Evolutionary conservation across 257 asterid species (phyloP).

Genomic region (Echites panduratus): DNA sequence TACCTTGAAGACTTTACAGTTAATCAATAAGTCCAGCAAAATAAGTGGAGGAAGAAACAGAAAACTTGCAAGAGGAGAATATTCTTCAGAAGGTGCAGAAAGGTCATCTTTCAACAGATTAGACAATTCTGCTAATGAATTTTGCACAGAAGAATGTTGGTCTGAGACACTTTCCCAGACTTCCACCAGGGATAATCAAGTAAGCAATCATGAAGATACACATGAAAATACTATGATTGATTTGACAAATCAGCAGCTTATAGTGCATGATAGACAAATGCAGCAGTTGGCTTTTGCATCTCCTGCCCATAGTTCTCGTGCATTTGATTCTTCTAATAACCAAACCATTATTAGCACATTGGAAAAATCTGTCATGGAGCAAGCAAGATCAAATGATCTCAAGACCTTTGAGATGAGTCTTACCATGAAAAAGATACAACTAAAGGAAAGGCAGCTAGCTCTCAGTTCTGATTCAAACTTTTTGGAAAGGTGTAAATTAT

Average conservation of each 20-base stretch:
- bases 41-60: conserved; percentile 24
- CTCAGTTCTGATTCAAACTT: conserved; percentile 49
- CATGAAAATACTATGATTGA: conserved; percentile 20
- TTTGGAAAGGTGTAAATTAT: conserved; percentile 64
- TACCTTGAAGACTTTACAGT: conserved; percentile 49
- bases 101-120: conserved; percentile 19
- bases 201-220: conserved; percentile 24
- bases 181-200: conserved; percentile 15
- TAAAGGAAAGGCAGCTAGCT: conserved; percentile 58
- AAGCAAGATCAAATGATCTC: conserved; percentile 74
- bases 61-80: conserved; percentile 19
- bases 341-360: conserved; percentile 39
- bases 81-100: conserved; percentile 28
- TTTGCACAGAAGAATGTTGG: conserved; percentile 17
- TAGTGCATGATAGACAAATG: conserved; percentile 34
- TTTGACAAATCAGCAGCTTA: conserved; percentile 40
- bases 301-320: conserved; percentile 21
- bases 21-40: conserved; percentile 45
- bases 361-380: conserved; percentile 74
- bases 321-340: conserved; percentile 18
- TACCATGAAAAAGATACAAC: conserved; percentile 50
- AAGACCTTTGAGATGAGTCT: conserved; percentile 71
- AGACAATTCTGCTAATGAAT: conserved; percentile 20
- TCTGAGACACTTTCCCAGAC: conserved; percentile 21
- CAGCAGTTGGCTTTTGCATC: conserved; percentile 36